phyloP scores from a whole-genome alignment of 2,329 filamentous ascomycete species.

The Nigrograna mackinnonii region DNA sequence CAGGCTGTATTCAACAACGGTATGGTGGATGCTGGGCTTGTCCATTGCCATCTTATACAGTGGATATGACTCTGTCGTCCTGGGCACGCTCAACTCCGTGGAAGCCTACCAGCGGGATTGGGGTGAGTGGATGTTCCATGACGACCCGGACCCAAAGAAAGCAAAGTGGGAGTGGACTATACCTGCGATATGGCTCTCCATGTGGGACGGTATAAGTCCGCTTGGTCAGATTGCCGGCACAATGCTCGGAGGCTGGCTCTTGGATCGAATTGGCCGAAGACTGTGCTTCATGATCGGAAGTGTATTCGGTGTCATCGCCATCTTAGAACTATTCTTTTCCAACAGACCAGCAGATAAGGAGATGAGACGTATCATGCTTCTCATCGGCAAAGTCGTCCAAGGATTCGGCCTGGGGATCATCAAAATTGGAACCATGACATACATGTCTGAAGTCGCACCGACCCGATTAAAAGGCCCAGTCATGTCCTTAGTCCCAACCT shows the following conservation, averaged over 20 bases:
- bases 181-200: constrained; percentile 49
- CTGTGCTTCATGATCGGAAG: constrained; percentile 40
- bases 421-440: constrained; percentile 47
- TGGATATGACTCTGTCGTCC: constrained; percentile 19
- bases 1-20: constrained; percentile 12
- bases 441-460: constrained; percentile 51
- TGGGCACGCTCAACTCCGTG: constrained; percentile 62
- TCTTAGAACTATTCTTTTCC: constrained; percentile 40
- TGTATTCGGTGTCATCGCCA: constrained; percentile 40
- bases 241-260: constrained; percentile 41
- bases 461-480: constrained; percentile 46
- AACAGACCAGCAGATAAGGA: constrained; percentile 30
- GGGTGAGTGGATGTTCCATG: constrained; percentile 32
- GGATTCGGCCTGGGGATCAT: constrained; percentile 48
- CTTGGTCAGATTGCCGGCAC: constrained; percentile 46
- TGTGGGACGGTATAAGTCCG: constrained; percentile 48
- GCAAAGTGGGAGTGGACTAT: constrained; percentile 22
- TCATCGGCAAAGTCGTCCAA: constrained; percentile 47
- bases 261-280: constrained; percentile 46
- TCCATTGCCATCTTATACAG: constrained; percentile 12
- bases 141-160: neutral
- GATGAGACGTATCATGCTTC: constrained; percentile 42
- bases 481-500: constrained; percentile 50
- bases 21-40: constrained; percentile 15
- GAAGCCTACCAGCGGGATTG: constrained; percentile 59